Evolutionary conservation across 805 yeast species (phyloP).

Genomic region (Candida railenensis): DNA sequence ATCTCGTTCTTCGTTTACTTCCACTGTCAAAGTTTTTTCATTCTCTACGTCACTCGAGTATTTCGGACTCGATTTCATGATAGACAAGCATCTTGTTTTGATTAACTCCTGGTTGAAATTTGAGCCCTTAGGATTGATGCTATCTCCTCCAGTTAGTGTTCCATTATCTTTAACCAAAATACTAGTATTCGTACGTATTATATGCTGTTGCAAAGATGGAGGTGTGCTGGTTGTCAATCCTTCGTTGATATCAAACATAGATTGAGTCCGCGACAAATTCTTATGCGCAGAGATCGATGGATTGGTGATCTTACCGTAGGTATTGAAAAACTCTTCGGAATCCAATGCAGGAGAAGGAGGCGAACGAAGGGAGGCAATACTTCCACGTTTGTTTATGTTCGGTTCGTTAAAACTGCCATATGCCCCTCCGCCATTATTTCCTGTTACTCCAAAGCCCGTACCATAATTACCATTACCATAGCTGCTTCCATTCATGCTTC

Average conservation of each 20-base stretch:
- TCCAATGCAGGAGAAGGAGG: slow-evolving; percentile 36
- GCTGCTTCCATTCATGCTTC: slow-evolving; percentile 3
- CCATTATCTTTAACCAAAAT: background rate
- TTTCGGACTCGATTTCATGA: slow-evolving; percentile 5
- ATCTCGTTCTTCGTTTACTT: background rate
- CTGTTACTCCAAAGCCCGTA: background rate
- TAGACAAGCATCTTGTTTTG: background rate
- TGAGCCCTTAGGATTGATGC: background rate
- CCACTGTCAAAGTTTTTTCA: background rate
- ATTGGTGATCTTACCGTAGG: slow-evolving; percentile 1
- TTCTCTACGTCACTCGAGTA: background rate
- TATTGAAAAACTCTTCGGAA: slow-evolving; percentile 22
- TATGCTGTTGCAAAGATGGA: background rate
- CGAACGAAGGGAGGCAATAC: slow-evolving; percentile 30
- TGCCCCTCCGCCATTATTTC: background rate
- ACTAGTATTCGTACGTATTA: background rate
- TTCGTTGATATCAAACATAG: slow-evolving; percentile 27
- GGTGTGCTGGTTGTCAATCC: slow-evolving; percentile 14
- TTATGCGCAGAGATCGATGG: slow-evolving; percentile 11
- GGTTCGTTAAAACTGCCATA: background rate
- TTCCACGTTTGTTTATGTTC: slow-evolving; percentile 15
- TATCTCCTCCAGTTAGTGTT: background rate
- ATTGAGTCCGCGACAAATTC: slow-evolving; percentile 32
- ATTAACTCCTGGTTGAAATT: background rate
- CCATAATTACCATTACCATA: background rate